phyloP scores from a whole-genome alignment of 768 basidiomycete genomes.

The Leucogyrophana mollusca region DNA sequence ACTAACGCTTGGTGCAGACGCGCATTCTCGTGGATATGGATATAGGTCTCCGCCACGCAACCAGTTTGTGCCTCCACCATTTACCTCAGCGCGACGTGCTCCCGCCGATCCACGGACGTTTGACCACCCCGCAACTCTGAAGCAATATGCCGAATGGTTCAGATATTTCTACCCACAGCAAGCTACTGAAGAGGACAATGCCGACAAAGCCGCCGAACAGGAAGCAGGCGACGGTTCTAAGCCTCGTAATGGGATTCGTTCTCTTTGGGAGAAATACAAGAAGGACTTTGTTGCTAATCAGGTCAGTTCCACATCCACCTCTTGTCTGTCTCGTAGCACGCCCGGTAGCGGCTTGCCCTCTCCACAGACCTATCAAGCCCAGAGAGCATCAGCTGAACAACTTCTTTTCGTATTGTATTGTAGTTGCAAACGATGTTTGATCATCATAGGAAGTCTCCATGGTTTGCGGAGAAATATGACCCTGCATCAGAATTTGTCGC shows the following conservation, averaged over 20 bases:
- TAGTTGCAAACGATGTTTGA: slow-evolving; percentile 97
- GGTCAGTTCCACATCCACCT: slow-evolving; percentile 51
- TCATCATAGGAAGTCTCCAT: slow-evolving; percentile 91
- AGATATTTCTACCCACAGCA: slow-evolving; percentile 72
- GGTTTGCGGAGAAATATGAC: slow-evolving; percentile 97
- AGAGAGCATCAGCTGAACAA: slow-evolving; percentile 20
- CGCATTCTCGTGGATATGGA: slow-evolving; percentile 62
- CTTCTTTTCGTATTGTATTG: slow-evolving; percentile 42
- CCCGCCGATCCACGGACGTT: slow-evolving; percentile 80
- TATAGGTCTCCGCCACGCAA: slow-evolving; percentile 66
- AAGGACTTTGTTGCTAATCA: slow-evolving; percentile 86
- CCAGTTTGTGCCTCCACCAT: slow-evolving; percentile 38
- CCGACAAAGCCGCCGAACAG: slow-evolving; percentile 81
- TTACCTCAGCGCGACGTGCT: slow-evolving; percentile 50
- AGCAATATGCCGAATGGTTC: slow-evolving; percentile 90
- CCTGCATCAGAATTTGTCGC: slow-evolving; percentile 66
- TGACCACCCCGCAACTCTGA: slow-evolving; percentile 77
- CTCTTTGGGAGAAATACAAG: slow-evolving; percentile 91
- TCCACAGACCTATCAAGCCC: slow-evolving; percentile 1
- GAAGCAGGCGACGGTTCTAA: slow-evolving; percentile 81
- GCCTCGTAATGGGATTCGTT: slow-evolving; percentile 80
- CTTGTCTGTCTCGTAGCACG: not conserved
- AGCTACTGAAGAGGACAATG: slow-evolving; percentile 78
- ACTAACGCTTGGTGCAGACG: slow-evolving; percentile 41
- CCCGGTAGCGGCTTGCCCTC: too few relatives aligned